Base-by-base conservation (phyloP, 257 asterid genomes). In the Echium plantagineum region DNA sequence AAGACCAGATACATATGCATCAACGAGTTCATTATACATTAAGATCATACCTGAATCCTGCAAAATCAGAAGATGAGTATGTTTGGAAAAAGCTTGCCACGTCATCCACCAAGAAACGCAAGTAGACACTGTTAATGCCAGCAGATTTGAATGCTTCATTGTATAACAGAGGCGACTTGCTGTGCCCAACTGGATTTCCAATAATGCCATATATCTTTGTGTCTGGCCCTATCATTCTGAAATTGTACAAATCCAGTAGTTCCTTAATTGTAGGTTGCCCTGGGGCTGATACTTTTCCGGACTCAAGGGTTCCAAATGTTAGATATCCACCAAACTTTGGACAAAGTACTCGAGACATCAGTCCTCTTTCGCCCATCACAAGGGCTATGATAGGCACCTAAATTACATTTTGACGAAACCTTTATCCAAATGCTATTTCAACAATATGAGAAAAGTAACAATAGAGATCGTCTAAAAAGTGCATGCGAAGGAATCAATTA, bases 311-410 rank as follows among this genome's bases (percentile, higher is more conserved):
- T 56, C 94, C 99, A 57, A 93, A 93, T 15, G 99, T 93, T 65
- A 93, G 94, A 74, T 93, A 93, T 67, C 95, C 97, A 70, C 99
- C 99, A 58, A 79, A 93, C 74, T 93, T 93, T 18, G 99, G 89
- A 72, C 96, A 89, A 53, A 86, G 94, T 63, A 93, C 21, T 59
- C 99, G 86, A 22, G 98, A 83, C 67, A 93, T 77, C 69, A 93
- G 70, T 65, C 98, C 99, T 73, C 87, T 81, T 79, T 93, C 99
- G 38, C 97, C 97, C 99, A 93, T 93, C 68, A 88, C 97, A 96
- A 93, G 73, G 15, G 96, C 94, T 66, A 93, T 93, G 55, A 89
- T 89, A 22, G 98, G 98, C 57, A 84, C 79, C 98, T 93, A 83
- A 66, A 38, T 38, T 35, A 10, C 8, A 31, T 49, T 49, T 31